These are phyloP conservation scores for Gymnopilus dilepis DNA, from an alignment of 768 basidiomycete genomes.

Conservation along the genomic window DNA sequence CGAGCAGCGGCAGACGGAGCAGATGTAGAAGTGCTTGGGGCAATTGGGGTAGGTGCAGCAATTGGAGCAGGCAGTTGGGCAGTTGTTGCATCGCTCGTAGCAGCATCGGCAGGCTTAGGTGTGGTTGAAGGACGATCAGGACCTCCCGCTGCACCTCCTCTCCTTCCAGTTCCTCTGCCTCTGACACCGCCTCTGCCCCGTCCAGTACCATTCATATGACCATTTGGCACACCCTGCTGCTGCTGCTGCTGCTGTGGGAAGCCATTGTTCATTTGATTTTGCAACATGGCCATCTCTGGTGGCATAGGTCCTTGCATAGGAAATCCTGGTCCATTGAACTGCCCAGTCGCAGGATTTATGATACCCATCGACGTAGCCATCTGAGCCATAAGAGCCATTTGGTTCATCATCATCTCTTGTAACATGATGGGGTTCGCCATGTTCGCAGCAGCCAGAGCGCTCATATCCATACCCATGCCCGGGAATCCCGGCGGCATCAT, in stretches of 20 bases:
- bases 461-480: conserved; percentile 66
- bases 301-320: conserved; percentile 62
- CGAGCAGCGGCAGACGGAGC: conserved; percentile 36
- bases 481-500: conserved; percentile 56
- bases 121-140: conserved; percentile 21
- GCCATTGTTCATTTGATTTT: conserved; percentile 44
- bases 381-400: conserved; percentile 93
- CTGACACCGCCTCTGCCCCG: conserved; percentile 48
- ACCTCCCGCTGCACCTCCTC: conserved; percentile 44
- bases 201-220: conserved; percentile 30
- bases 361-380: conserved; percentile 87
- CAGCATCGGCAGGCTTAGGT: conserved; percentile 14
- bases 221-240: conserved; percentile 32
- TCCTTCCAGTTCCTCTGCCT: conserved; percentile 52
- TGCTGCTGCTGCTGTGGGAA: too few relatives aligned
- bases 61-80: conserved; percentile 18
- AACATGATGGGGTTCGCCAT: conserved; percentile 73
- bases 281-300: conserved; percentile 58
- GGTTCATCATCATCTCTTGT: conserved; percentile 91
- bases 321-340: conserved; percentile 60
- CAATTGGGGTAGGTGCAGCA: conserved; percentile 27
- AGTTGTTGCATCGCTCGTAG: conserved; percentile 32
- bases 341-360: conserved; percentile 62
- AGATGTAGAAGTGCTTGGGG: conserved; percentile 26
- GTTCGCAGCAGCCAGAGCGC: conserved; percentile 53